A percentile compares a stretch with the other conserved stretches of the same genome.
Conservation (phyloP, 768 basidiomycete species). For the Pholiota molesta region DNA sequence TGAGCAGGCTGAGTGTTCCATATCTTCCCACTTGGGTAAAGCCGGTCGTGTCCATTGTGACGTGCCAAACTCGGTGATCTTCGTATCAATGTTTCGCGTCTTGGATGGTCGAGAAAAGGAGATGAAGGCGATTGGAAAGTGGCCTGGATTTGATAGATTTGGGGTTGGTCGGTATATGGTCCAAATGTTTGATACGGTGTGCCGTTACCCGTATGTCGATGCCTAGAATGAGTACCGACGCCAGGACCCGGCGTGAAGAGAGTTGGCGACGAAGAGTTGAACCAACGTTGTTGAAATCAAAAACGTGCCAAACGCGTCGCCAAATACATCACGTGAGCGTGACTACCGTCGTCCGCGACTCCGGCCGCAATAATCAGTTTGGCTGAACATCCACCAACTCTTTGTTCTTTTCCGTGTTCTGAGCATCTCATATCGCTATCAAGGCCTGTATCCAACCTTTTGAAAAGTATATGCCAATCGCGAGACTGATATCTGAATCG, state of each 20-base stretch:
- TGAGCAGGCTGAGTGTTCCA: slow-evolving; percentile 68
- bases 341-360: too few relatives aligned
- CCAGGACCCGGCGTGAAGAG: not conserved
- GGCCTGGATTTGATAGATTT: not conserved
- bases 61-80: not conserved
- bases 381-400: too few relatives aligned
- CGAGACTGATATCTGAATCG: too few relatives aligned
- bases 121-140: not conserved
- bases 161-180: not conserved
- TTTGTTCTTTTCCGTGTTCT: not conserved
- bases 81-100: not conserved
- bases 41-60: slow-evolving; percentile 42
- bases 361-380: too few relatives aligned
- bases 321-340: not conserved
- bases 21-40: slow-evolving; percentile 62
- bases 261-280: not conserved
- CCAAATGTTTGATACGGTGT: not conserved
- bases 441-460: too few relatives aligned
- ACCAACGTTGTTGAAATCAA: not conserved
- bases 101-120: not conserved
- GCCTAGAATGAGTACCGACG: not conserved
- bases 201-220: not conserved
- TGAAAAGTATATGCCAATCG: too few relatives aligned
- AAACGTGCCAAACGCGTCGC: not conserved
- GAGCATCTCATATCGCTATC: not conserved